These are phyloP conservation scores for Volvariella volvacea DNA, from an alignment of 1,284 basidiomycete species.

Conservation along the genomic window DNA sequence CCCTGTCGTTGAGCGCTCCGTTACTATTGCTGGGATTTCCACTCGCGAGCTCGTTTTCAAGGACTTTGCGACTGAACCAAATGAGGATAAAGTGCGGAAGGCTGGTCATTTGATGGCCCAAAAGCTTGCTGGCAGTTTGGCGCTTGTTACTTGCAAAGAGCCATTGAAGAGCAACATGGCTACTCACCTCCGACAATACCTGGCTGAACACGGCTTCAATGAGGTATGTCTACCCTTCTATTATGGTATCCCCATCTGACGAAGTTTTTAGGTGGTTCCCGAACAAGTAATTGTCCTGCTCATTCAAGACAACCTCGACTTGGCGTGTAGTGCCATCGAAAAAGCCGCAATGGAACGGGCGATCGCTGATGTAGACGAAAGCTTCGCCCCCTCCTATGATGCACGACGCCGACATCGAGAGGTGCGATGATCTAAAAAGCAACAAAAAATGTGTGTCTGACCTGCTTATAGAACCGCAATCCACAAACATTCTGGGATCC, in stretches of 20 bases:
- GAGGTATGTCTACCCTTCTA: conserved; percentile 46
- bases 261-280: conserved; percentile 47
- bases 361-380: conserved; percentile 91
- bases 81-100: conserved; percentile 86
- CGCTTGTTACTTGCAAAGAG: conserved; percentile 98
- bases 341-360: conserved; percentile 98
- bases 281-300: conserved; percentile 75
- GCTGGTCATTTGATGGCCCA: conserved; percentile 97
- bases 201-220: conserved; percentile 82
- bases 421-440: conserved; percentile 31
- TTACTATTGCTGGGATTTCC: conserved; percentile 98
- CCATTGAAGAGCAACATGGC: conserved; percentile 91
- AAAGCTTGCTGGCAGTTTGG: conserved; percentile 94
- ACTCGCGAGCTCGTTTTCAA: conserved; percentile 94
- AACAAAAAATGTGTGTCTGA: not conserved
- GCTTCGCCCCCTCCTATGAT: conserved; percentile 79
- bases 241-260: conserved; percentile 1
- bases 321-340: conserved; percentile 93
- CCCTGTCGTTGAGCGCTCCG: conserved; percentile 97
- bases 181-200: conserved; percentile 78
- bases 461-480: conserved; percentile 44
- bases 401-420: conserved; percentile 85
- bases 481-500: conserved; percentile 87
- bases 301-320: conserved; percentile 90
- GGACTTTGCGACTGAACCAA: conserved; percentile 93